Evolutionary conservation across 208 protist genomes (phyloP), one percentile per base, ranked within the genome.

Genomic region (Leishmania lainsoni): DNA sequence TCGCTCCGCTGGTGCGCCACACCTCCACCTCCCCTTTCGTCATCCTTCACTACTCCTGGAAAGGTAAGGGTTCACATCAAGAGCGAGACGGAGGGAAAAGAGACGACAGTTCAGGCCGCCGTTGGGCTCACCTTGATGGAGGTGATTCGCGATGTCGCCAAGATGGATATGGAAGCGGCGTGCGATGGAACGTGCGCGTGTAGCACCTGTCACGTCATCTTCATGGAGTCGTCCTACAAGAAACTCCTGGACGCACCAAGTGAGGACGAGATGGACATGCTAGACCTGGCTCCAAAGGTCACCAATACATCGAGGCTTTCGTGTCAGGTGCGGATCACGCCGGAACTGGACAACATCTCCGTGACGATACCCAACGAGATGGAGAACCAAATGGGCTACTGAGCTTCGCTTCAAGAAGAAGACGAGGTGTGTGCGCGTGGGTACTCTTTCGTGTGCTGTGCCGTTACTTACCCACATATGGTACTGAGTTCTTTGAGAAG

Each of bases 161-260:
- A 94, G 73, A 80, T 99, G 39, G 98, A 99, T 80, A 93, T 99
- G 76, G 98, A 99, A 81, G 98, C 96, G 12, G 97, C 98, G 35
- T 99, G 98, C 82, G 98, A 99, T 68, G 94, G 94, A 39, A 98
- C 97, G 12, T 97, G 98, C 58, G 97, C 98, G 48, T 99, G 98
- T 83, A 98, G 94, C 73, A 99, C 98, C 16, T 99, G 98, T 83
- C 98, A 99, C 76, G 97, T 99, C 45, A 94, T 98, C 61, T 80
- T 99, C 54, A 89, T 66, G 0, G 75, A 39, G 76, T 89, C 89
- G 76, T 85, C 87, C 65, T 99, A 93, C 77, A 84, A 97, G 71
- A 93, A 93, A 49, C 86, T 99, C 8, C 83, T 81, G 0, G 89
- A 91, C 66, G 39, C 42, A 9, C 89, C 95, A 5, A 90, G 87